Base-by-base conservation (phyloP, 2,329 filamentous ascomycete genomes). In the Lecanicillium sp. region DNA sequence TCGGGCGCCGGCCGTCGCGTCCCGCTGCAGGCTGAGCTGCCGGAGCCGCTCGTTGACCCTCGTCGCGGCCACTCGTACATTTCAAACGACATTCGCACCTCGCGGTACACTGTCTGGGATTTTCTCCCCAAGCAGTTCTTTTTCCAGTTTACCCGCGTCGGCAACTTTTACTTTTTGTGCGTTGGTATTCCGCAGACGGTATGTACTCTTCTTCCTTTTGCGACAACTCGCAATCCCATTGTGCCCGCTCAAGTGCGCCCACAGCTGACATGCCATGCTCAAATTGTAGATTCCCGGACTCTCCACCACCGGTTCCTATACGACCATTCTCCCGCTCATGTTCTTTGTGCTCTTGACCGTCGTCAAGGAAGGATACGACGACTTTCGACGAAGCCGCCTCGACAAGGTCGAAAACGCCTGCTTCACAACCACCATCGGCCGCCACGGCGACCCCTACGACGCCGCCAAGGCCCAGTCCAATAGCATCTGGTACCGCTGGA, bases 151-250 rank as follows among this genome's bases (percentile, higher is more conserved):
- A 85, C 85, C 7, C 84, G 90, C 44, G 64, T 94, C 34, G 84
- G 84, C 48, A 94, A 94, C 60, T 92, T 94, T 53, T 77, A 94
- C 60, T 94, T 94, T 59, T 71, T 94, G 40, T 81, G 85, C 49
- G 79, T 94, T 46, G 85, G 86, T 31, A 80, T 94, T 44, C 71
- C 90, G 36, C 87, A 94, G 60, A 87, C 86, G 63, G 60, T 64
- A 46, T 27, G 54, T 25, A 6, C 31, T 20, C 11, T 17, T 6
- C 13, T n/a, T 18, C 20, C 29, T 25, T 12, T 19, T 22, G 22
- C 14, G n/a, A 20, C 15, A 25, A 11, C 14, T n/a, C 13, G 9
- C n/a, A 19, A 36, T 87, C 30, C 56, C 83, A 45, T 81, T 87
- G 11, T 25, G 11, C 57, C 17, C 28, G 13, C 2, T 40, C 25